phyloP scores from a whole-genome alignment of 352 stramenopile species.

The Globisporangium abappressorium region DNA sequence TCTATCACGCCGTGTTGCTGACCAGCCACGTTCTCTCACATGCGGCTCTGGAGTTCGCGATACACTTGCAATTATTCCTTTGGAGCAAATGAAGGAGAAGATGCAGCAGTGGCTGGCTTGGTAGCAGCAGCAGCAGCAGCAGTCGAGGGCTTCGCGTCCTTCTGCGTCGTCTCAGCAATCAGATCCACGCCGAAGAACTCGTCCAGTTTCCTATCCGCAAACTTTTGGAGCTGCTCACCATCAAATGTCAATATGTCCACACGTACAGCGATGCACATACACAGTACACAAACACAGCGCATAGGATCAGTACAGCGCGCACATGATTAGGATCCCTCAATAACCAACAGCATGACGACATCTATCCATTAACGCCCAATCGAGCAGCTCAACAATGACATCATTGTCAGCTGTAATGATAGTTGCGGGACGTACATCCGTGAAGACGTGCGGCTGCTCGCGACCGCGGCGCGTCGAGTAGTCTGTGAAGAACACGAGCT shows the following conservation, averaged over 20 bases:
- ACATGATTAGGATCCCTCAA: background rate
- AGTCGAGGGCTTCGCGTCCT: background rate
- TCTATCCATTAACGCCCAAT: background rate
- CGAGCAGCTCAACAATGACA: background rate
- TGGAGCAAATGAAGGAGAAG: background rate
- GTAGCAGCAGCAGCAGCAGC: background rate
- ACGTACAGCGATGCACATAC: background rate
- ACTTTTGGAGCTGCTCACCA: constrained; percentile 55
- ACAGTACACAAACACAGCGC: background rate
- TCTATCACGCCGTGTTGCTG: background rate
- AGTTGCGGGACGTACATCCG: constrained; percentile 37
- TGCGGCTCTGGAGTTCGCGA: background rate
- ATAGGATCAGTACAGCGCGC: background rate
- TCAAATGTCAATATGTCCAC: background rate
- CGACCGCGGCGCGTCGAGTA: constrained; percentile 50
- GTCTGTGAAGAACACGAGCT: constrained; percentile 86
- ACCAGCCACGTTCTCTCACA: background rate
- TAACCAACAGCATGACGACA: background rate
- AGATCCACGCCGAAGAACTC: constrained; percentile 85
- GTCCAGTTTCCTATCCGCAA: constrained; percentile 79
- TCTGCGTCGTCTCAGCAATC: constrained; percentile 41
- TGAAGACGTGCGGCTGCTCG: constrained; percentile 79
- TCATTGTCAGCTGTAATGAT: background rate
- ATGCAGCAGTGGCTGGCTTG: background rate
- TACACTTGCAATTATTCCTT: constrained; percentile 7